These are phyloP conservation scores for Cercophora scortea DNA, from an alignment of 495 filamentous ascomycete genomes.

Conservation along the genomic window DNA sequence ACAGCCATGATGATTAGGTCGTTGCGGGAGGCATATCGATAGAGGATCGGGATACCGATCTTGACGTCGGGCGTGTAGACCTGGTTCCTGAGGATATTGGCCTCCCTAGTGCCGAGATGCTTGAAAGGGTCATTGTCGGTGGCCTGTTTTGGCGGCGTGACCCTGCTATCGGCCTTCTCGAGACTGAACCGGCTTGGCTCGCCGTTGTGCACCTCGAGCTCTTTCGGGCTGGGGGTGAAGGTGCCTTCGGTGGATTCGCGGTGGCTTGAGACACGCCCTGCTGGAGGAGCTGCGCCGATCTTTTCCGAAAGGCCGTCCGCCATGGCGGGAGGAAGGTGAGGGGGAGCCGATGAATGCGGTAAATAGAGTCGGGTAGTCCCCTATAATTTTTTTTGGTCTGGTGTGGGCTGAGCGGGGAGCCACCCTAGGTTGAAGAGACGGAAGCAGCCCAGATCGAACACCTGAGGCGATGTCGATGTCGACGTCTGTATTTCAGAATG, in stretches of 20 bases:
- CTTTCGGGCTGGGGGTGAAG: not conserved
- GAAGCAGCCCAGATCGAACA: too few relatives aligned
- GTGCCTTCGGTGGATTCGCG: slow-evolving; percentile 26
- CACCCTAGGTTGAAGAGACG: too few relatives aligned
- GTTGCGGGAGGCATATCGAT: slow-evolving; percentile 68
- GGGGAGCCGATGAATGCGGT: too few relatives aligned
- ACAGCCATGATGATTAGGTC: slow-evolving; percentile 68
- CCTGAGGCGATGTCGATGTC: too few relatives aligned
- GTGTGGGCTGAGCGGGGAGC: too few relatives aligned
- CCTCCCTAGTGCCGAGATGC: slow-evolving; percentile 55
- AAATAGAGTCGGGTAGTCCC: too few relatives aligned
- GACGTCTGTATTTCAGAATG: too few relatives aligned
- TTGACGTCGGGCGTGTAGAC: slow-evolving; percentile 59
- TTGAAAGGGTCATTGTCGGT: slow-evolving; percentile 39
- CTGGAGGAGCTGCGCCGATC: slow-evolving; percentile 9
- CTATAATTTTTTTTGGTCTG: too few relatives aligned
- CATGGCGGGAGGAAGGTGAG: slow-evolving; percentile 5
- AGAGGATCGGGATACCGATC: slow-evolving; percentile 59
- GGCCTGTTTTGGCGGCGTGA: slow-evolving; percentile 23
- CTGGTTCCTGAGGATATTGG: slow-evolving; percentile 60
- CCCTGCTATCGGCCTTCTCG: slow-evolving; percentile 45
- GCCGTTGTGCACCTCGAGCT: not conserved
- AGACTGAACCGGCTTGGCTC: slow-evolving; percentile 8
- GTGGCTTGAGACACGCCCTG: slow-evolving; percentile 24
- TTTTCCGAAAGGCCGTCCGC: slow-evolving; percentile 20